Conservation (phyloP, 345 rosid species). For the Toxicodendron radicans region DNA sequence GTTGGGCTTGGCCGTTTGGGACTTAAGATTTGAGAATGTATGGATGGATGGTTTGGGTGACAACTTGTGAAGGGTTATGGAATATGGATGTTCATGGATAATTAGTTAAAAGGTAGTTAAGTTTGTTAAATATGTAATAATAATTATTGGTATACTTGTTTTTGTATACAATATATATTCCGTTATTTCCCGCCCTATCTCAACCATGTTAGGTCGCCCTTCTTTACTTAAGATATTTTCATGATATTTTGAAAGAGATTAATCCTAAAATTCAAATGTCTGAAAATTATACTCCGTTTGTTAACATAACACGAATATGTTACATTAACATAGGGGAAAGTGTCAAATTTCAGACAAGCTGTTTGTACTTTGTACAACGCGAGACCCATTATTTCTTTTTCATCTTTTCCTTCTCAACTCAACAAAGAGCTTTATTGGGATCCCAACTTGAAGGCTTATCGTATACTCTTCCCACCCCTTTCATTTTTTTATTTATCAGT, state of each 20-base stretch:
- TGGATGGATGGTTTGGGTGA: constrained; percentile 8
- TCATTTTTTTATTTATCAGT: too few relatives aligned
- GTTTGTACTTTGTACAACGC: too few relatives aligned
- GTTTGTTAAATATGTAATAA: constrained; percentile 29
- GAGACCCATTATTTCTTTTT: not conserved
- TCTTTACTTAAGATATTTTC: too few relatives aligned
- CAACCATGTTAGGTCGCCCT: not conserved
- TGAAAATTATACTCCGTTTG: too few relatives aligned
- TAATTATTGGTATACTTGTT: constrained; percentile 20
- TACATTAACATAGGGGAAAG: too few relatives aligned
- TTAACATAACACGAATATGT: too few relatives aligned
- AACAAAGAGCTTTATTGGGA: constrained; percentile 26
- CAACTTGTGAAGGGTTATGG: not conserved
- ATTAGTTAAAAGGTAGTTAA: constrained; percentile 29
- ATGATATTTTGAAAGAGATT: too few relatives aligned
- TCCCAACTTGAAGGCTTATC: constrained; percentile 17
- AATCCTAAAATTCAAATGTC: too few relatives aligned
- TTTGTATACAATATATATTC: constrained; percentile 19
- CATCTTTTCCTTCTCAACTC: not conserved
- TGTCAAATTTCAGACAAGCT: too few relatives aligned
- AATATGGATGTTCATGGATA: too few relatives aligned
- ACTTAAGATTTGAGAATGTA: constrained; percentile 13
- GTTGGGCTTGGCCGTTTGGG: not conserved
- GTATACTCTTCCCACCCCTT: not conserved
- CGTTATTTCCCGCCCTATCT: too few relatives aligned